Conservation (phyloP, 306 rosid species). For the Albizia julibrissin region DNA sequence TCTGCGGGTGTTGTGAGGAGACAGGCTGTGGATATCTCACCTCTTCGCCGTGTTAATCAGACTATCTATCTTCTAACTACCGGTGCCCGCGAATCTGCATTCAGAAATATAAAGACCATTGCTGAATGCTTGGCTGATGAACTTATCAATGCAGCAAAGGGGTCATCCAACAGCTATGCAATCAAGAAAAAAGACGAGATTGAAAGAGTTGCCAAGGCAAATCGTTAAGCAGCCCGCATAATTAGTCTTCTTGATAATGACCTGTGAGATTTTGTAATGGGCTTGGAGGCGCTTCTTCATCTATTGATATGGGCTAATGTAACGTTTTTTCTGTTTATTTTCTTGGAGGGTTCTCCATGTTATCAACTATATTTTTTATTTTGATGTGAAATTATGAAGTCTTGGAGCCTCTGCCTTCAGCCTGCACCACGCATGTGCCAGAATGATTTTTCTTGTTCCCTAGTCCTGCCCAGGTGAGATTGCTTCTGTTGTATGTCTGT, state of each 20-base stretch:
- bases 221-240: constrained; percentile 46
- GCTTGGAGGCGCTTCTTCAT: background rate
- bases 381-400: constrained; percentile 3
- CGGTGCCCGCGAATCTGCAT: constrained; percentile 72
- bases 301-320: background rate
- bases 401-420: background rate
- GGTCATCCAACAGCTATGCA: constrained; percentile 73
- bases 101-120: constrained; percentile 64
- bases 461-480: constrained; percentile 55
- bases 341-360: background rate
- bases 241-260: constrained; percentile 8
- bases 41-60: constrained; percentile 66
- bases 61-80: constrained; percentile 66
- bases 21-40: constrained; percentile 75
- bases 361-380: constrained; percentile 10
- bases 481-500: background rate
- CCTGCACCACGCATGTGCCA: too few relatives aligned
- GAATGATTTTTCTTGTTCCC: background rate
- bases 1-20: constrained; percentile 75
- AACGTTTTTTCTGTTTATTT: background rate
- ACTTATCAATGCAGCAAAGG: constrained; percentile 71
- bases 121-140: constrained; percentile 75
- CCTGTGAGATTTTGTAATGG: constrained; percentile 27
- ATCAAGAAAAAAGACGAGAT: constrained; percentile 75
- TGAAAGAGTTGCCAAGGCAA: constrained; percentile 77